Evolutionary conservation across 1,284 basidiomycete species (phyloP), one percentile per base, ranked within the genome.

Genomic region (Cutaneotrichosporon cavernicola): DNA sequence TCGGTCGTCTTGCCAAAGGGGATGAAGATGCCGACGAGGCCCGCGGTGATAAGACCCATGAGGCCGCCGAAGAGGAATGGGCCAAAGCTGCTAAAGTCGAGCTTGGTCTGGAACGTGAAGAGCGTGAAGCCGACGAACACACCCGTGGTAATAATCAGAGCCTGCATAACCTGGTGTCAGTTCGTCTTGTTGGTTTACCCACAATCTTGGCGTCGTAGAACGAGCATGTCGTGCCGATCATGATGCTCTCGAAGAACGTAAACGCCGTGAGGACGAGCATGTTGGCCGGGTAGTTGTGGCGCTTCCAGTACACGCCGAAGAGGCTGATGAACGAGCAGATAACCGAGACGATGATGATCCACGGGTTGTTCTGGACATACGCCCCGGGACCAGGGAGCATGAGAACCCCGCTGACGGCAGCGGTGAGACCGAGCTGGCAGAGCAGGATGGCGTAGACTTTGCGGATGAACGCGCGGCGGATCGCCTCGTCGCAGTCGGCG

Each of bases 81-180:
- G 1, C 71, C 77, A 31, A 79, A 68, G 21, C 73, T 76, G 49
- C 75, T 75, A 67, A 81, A 81, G 75, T 81, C 80, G 60, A 75
- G 75, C 70, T 80, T 81, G 64, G 79, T 79, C 71, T 81, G 80
- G 71, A 81, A 79, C 8, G 84, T 85, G 75, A 85, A 85, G 32
- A 85, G 72, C 0, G 82, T 83, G 22, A 86, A 77, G 22, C 84
- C 85, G 53, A 81, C 69, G 69, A 85, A 85, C 31, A 84, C 80
- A 56, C 82, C 83, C n/a, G 79, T 73, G 9, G 84, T 85, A 68
- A 85, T 82, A 65, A 83, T 71, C 51, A 85, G 71, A 0, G 85
- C 85, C 73, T 85, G 82, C 16, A 85, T 74, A 16, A 85, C 82
- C 69, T 83, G 21, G 59, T 66, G 21, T 58, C 30, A 61, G 55